Evolutionary conservation across 2,329 filamentous ascomycete genomes (phyloP).

Genomic region (Ceratocystis ficicola): DNA sequence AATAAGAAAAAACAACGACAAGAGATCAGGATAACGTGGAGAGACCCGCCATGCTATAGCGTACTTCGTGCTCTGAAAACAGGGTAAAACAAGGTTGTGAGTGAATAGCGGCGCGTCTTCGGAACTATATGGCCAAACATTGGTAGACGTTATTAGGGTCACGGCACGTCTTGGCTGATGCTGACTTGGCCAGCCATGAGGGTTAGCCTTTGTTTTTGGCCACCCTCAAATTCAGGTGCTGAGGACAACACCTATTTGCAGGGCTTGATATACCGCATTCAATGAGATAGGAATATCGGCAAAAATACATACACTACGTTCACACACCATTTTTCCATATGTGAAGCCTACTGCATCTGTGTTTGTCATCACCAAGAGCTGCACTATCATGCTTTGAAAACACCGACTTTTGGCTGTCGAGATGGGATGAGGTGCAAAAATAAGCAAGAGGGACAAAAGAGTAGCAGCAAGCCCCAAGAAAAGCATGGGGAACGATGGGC

Average conservation of each 20-base stretch:
- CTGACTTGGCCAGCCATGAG: not conserved
- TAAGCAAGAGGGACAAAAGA: not conserved
- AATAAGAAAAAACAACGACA: too few species aligned
- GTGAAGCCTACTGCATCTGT: not conserved
- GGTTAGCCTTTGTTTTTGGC: not conserved
- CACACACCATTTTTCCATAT: not conserved
- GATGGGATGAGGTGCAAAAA: constrained; percentile 14
- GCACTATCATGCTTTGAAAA: constrained; percentile 10
- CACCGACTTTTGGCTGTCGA: constrained; percentile 8
- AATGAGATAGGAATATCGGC: not conserved
- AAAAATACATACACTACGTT: not conserved
- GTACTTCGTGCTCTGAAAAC: too few species aligned
- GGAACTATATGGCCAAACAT: not conserved
- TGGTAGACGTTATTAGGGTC: not conserved
- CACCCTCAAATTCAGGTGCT: not conserved
- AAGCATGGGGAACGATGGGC: not conserved
- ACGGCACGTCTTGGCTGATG: not conserved
- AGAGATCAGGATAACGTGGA: too few species aligned
- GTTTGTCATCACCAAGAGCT: too few species aligned
- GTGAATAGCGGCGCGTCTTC: not conserved
- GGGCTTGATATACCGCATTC: not conserved
- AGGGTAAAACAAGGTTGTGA: not conserved
- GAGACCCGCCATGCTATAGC: not conserved
- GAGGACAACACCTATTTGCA: not conserved
- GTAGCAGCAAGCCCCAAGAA: constrained; percentile 8